phyloP scores from a whole-genome alignment of 2,329 filamentous ascomycete species.

The Alternaria postmessia region DNA sequence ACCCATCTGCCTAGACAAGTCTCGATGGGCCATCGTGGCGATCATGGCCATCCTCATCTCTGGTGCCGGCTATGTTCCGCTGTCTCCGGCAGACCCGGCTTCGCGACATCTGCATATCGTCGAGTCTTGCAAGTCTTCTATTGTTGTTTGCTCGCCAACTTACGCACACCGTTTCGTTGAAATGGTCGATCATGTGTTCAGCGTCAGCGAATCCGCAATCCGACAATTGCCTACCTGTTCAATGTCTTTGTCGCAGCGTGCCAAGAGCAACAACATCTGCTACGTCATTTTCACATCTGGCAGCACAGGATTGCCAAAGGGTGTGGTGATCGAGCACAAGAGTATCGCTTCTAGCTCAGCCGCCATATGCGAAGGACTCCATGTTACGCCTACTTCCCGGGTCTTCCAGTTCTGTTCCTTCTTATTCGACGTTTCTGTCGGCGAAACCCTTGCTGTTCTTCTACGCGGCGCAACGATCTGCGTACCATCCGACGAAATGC shows the following conservation, averaged over 20 bases:
- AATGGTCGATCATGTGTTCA: conserved; percentile 28
- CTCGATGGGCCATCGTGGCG: conserved; percentile 47
- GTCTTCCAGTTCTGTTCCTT: conserved; percentile 49
- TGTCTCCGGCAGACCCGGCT: conserved; percentile 39
- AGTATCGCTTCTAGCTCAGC: conserved; percentile 40
- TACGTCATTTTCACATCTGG: conserved; percentile 47
- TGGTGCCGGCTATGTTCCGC: conserved; percentile 44
- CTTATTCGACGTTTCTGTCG: conserved; percentile 46
- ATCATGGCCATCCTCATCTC: conserved; percentile 49
- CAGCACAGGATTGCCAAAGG: conserved; percentile 45
- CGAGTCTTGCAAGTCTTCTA: conserved; percentile 34
- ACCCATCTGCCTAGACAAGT: conserved; percentile 49
- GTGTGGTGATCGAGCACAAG: conserved; percentile 42
- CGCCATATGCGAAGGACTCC: conserved; percentile 38
- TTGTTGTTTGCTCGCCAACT: conserved; percentile 39
- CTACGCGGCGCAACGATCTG: conserved; percentile 45
- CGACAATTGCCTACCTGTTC: conserved; percentile 21
- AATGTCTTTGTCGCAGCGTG: conserved; percentile 17
- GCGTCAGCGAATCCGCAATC: conserved; percentile 27
- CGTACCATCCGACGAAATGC: conserved; percentile 50
- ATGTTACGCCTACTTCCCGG: conserved; percentile 37
- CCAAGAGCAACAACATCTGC: conserved; percentile 31
- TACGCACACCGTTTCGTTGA: conserved; percentile 31
- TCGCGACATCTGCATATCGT: conserved; percentile 40
- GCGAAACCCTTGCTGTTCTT: conserved; percentile 46